A percentile compares a stretch with the other conserved stretches of the same genome.
These are phyloP conservation scores for Leishmania guyanensis DNA, from an alignment of 208 protist genomes.

Conservation along the genomic window DNA sequence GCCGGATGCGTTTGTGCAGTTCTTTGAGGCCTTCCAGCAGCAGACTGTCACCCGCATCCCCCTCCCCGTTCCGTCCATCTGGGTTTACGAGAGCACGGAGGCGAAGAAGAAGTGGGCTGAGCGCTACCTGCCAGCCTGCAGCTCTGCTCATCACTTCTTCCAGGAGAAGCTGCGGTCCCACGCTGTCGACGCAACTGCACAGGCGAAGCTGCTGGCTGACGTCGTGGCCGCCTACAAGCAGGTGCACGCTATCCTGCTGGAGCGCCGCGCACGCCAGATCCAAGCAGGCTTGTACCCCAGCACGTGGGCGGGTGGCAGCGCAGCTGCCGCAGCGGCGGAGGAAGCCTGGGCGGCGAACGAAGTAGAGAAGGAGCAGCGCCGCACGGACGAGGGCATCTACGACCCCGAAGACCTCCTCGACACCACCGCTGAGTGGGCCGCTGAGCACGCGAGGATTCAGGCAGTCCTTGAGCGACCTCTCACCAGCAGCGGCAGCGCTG, in stretches of 20 bases:
- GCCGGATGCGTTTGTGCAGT: constrained; percentile 60
- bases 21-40: constrained; percentile 71
- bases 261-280: constrained; percentile 48
- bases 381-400: constrained; percentile 62
- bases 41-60: constrained; percentile 74
- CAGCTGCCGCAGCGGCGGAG: constrained; percentile 36
- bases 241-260: constrained; percentile 50
- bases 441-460: constrained; percentile 61
- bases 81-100: constrained; percentile 71
- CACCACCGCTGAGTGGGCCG: constrained; percentile 62
- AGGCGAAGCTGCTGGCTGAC: constrained; percentile 41
- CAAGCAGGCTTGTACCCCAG: constrained; percentile 35
- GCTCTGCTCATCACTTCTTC: constrained; percentile 63
- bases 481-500: constrained; percentile 12
- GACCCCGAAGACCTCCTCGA: constrained; percentile 82
- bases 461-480: constrained; percentile 42
- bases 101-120: constrained; percentile 74
- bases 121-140: constrained; percentile 65
- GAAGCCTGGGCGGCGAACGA: constrained; percentile 51
- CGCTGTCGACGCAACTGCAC: constrained; percentile 25
- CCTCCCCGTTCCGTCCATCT: constrained; percentile 76
- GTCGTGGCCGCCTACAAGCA: constrained; percentile 50
- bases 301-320: constrained; percentile 20
- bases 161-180: constrained; percentile 46
- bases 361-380: constrained; percentile 50